Conservation (phyloP, 2,329 filamentous ascomycete genomes). For the Monilinia polystroma region DNA sequence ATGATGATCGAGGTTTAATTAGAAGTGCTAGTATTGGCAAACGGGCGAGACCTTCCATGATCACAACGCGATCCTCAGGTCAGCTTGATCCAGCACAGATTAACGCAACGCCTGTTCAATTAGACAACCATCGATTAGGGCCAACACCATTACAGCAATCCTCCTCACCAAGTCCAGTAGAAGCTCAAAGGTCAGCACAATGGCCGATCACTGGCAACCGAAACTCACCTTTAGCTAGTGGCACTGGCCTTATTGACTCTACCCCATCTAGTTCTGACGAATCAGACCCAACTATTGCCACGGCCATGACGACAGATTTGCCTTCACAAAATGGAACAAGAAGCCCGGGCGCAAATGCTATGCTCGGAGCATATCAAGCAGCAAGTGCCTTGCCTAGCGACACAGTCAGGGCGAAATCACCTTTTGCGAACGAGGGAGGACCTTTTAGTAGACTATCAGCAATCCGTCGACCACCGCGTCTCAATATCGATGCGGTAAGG, state of each 20-base stretch:
- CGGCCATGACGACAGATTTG: constrained; percentile 27
- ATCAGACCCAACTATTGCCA: constrained; percentile 29
- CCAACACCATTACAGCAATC: constrained; percentile 42
- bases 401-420: not conserved
- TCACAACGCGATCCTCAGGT: constrained; percentile 46
- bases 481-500: constrained; percentile 80
- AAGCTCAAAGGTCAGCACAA: constrained; percentile 23
- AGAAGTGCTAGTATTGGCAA: constrained; percentile 62
- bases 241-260: constrained; percentile 36
- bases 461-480: constrained; percentile 64
- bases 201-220: constrained; percentile 35
- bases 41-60: constrained; percentile 56
- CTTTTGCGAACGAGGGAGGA: constrained; percentile 11
- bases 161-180: constrained; percentile 43
- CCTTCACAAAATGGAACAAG: constrained; percentile 29
- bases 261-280: constrained; percentile 35
- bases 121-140: constrained; percentile 27
- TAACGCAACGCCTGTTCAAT: not conserved
- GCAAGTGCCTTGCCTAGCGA: constrained; percentile 39
- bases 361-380: constrained; percentile 52
- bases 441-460: constrained; percentile 51
- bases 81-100: constrained; percentile 23
- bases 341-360: constrained; percentile 44
- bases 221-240: constrained; percentile 34
- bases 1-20: constrained; percentile 56